Evolutionary conservation across 2,329 filamentous ascomycete genomes (phyloP).

Genomic region (Leptoxyphium fumago): DNA sequence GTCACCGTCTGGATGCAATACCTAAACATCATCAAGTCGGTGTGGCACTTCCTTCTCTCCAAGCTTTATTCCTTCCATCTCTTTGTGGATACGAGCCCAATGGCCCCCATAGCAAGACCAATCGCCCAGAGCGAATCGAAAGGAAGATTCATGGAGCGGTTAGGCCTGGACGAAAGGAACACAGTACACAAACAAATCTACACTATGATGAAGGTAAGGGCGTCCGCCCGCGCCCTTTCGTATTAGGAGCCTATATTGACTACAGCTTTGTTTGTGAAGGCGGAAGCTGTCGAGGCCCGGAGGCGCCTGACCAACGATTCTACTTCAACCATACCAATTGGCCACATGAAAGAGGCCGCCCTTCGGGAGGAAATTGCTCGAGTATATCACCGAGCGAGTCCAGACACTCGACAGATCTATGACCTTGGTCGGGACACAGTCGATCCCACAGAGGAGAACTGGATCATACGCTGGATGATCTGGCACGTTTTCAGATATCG

Average conservation of each 20-base stretch:
- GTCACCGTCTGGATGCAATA: no score
- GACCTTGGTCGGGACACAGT: conserved; percentile 26
- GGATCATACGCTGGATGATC: conserved; percentile 37
- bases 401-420: conserved; percentile 26
- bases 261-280: conserved; percentile 13
- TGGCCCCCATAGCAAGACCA: conserved; percentile 16
- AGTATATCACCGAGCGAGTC: conserved; percentile 26
- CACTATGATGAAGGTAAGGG: conserved; percentile 28
- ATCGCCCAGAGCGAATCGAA: conserved; percentile 32
- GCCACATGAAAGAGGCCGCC: conserved; percentile 32
- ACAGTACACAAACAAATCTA: conserved; percentile 23
- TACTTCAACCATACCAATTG: conserved; percentile 13
- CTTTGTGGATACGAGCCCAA: not conserved
- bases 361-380: conserved; percentile 30
- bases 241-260: no score
- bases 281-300: conserved; percentile 28
- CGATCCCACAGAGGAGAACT: conserved; percentile 28
- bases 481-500: conserved; percentile 38
- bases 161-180: conserved; percentile 26
- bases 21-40: no score
- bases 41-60: no score
- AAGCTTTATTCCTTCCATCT: no score
- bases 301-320: conserved; percentile 27
- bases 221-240: not conserved
- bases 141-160: conserved; percentile 26